Evolutionary conservation across 1,139 yeast species (phyloP).

Genomic region (Blastobotrys raffinosifermentans): DNA sequence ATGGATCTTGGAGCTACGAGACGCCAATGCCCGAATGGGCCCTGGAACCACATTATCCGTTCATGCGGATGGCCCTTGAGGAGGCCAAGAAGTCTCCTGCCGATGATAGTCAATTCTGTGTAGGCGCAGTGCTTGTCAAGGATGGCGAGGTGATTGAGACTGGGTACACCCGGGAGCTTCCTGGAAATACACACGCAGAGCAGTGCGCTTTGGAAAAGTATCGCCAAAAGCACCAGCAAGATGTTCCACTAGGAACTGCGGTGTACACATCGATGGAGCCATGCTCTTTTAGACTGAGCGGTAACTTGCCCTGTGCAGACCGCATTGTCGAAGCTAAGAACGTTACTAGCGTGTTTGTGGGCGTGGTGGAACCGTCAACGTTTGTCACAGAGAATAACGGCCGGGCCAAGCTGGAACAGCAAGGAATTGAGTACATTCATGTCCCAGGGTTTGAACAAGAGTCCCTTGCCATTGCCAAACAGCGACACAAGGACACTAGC

Average conservation of each 20-base stretch:
- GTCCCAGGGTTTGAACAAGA: constrained; percentile 81
- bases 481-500: constrained; percentile 48
- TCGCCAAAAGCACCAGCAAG: constrained; percentile 36
- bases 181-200: constrained; percentile 97
- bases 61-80: constrained; percentile 56
- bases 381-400: constrained; percentile 80
- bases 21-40: constrained; percentile 92
- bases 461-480: constrained; percentile 65
- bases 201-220: constrained; percentile 88
- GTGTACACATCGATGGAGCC: constrained; percentile 98
- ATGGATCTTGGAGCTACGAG: constrained; percentile 63
- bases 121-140: constrained; percentile 80
- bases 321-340: constrained; percentile 54
- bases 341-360: constrained; percentile 78
- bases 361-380: constrained; percentile 84
- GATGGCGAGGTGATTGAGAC: constrained; percentile 62
- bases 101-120: constrained; percentile 83
- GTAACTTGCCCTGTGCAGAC: constrained; percentile 83
- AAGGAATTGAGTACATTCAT: constrained; percentile 66
- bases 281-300: constrained; percentile 83
- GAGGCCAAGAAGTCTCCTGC: constrained; percentile 80
- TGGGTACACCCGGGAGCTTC: constrained; percentile 86
- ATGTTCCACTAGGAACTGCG: constrained; percentile 70
- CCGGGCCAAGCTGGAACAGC: constrained; percentile 43
- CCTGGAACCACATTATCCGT: constrained; percentile 47